Evolutionary conservation across 768 basidiomycete species (phyloP).

Genomic region (Zangia roseola): DNA sequence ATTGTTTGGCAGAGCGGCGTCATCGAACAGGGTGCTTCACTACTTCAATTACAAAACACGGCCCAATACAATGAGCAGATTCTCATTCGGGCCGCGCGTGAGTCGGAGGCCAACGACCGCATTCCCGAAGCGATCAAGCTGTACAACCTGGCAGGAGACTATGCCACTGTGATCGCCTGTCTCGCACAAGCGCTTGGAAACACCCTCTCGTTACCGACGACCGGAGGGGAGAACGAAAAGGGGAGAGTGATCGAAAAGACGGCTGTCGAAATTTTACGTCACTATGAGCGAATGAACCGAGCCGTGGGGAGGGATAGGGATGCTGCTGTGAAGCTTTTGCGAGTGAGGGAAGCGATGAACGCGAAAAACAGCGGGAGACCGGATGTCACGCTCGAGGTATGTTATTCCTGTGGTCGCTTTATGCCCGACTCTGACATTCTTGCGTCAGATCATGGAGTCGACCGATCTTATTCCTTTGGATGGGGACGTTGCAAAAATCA

Average conservation of each 20-base stretch:
- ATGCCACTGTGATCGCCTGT: slow-evolving; percentile 81
- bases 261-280: slow-evolving; percentile 73
- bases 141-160: slow-evolving; percentile 93
- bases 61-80: slow-evolving; percentile 79
- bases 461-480: slow-evolving; percentile 85
- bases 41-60: slow-evolving; percentile 69
- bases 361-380: slow-evolving; percentile 68
- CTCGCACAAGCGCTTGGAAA: slow-evolving; percentile 87
- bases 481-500: slow-evolving; percentile 82
- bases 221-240: slow-evolving; percentile 55
- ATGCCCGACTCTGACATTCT: not conserved
- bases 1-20: slow-evolving; percentile 62
- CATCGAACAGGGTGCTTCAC: slow-evolving; percentile 77
- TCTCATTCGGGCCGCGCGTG: slow-evolving; percentile 76
- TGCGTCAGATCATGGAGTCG: slow-evolving; percentile 74
- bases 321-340: slow-evolving; percentile 70
- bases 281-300: slow-evolving; percentile 76
- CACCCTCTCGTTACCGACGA: slow-evolving; percentile 63
- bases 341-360: slow-evolving; percentile 78
- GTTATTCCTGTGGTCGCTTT: too few relatives aligned
- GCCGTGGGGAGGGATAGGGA: slow-evolving; percentile 72
- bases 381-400: slow-evolving; percentile 81
- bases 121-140: slow-evolving; percentile 90
- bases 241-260: slow-evolving; percentile 67
- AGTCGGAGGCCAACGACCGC: slow-evolving; percentile 82